Evolutionary conservation across 495 filamentous ascomycete genomes (phyloP).

Genomic region (Aspergillus ellipticus): DNA sequence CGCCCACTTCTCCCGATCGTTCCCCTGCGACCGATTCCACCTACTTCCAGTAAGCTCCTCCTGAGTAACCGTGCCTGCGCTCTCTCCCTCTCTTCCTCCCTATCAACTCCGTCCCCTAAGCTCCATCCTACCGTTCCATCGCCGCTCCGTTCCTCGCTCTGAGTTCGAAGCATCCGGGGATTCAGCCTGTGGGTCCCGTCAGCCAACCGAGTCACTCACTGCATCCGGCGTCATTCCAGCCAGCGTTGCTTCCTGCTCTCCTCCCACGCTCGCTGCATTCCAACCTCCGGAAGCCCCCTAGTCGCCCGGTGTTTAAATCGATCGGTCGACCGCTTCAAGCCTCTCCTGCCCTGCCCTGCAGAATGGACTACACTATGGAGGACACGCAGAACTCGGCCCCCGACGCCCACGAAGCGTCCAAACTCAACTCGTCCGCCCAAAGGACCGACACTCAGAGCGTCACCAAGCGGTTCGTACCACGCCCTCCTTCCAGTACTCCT

Average conservation of each 20-base stretch:
- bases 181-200: not conserved
- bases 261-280: slow-evolving; percentile 23
- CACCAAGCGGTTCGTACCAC: slow-evolving; percentile 62
- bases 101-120: no score
- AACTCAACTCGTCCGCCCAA: slow-evolving; percentile 56
- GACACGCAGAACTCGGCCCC: slow-evolving; percentile 70
- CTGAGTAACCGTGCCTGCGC: not conserved
- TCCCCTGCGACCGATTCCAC: not conserved
- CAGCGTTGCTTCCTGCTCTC: slow-evolving; percentile 30
- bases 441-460: slow-evolving; percentile 67
- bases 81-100: not conserved
- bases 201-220: slow-evolving; percentile 10
- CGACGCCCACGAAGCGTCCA: slow-evolving; percentile 52
- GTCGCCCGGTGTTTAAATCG: slow-evolving; percentile 8
- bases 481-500: not conserved
- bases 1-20: not conserved
- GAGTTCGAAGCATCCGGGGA: not conserved
- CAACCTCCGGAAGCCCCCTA: no score
- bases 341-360: slow-evolving; percentile 8
- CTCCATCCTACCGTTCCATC: not conserved
- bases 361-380: slow-evolving; percentile 66
- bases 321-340: not conserved
- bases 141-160: not conserved
- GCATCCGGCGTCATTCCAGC: slow-evolving; percentile 42
- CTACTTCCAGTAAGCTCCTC: not conserved